These are phyloP conservation scores for Inga leiocalycina DNA, from an alignment of 306 rosid genomes.

Conservation along the genomic window DNA sequence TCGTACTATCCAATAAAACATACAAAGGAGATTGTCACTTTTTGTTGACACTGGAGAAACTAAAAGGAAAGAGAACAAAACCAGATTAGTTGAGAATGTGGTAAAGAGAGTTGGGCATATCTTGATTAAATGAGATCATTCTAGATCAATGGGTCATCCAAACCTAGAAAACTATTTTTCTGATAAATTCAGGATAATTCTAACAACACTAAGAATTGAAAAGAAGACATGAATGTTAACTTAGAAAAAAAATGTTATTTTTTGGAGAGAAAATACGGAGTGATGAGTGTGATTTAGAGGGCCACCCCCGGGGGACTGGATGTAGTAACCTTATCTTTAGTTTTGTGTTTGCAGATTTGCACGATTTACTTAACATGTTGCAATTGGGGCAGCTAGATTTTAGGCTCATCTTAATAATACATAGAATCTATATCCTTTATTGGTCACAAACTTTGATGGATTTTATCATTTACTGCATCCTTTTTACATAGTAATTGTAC, in stretches of 20 bases:
- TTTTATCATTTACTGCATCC: neutral
- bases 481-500: neutral
- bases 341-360: conserved; percentile 2
- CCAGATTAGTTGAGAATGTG: neutral
- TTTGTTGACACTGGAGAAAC: neutral
- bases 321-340: neutral
- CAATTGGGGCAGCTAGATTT: neutral
- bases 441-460: neutral
- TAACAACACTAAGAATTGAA: neutral
- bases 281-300: neutral
- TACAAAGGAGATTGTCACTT: neutral
- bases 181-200: neutral
- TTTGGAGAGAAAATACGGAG: neutral
- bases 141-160: neutral
- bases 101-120: neutral
- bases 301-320: neutral
- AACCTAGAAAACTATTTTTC: neutral
- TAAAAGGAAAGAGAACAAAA: neutral
- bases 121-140: neutral
- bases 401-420: neutral
- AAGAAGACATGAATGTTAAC: neutral
- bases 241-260: neutral
- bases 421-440: neutral
- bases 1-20: neutral
- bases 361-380: neutral